These are phyloP conservation scores for Baudoinia panamericana DNA, from an alignment of 495 filamentous ascomycete species.

Conservation along the genomic window DNA sequence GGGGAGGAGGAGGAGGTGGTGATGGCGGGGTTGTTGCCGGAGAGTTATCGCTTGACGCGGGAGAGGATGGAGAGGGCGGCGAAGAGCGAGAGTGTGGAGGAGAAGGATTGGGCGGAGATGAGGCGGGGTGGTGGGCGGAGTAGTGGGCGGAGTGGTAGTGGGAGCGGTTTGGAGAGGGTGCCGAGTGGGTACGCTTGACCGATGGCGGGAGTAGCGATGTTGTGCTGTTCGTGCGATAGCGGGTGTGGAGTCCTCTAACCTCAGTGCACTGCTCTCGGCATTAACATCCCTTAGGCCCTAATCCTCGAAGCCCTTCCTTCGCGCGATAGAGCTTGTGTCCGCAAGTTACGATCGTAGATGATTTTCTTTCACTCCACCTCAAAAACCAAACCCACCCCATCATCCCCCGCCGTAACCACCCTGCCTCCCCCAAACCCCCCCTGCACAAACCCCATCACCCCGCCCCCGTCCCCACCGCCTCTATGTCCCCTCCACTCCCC, in stretches of 20 bases:
- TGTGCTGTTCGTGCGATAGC: too few species aligned
- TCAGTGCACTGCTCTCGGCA: too few species aligned
- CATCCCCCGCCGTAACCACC: slow-evolving; percentile 25
- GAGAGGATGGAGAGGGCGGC: slow-evolving; percentile 26
- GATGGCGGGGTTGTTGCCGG: slow-evolving; percentile 24
- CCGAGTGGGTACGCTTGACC: slow-evolving; percentile 4
- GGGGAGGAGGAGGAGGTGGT: slow-evolving; percentile 11
- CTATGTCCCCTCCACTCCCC: slow-evolving; percentile 26
- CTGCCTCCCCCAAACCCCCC: slow-evolving; percentile 18
- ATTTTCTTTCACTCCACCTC: slow-evolving; percentile 4
- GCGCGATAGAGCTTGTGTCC: too few species aligned
- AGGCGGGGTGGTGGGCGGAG: slow-evolving; percentile 1
- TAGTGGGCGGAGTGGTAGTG: not conserved
- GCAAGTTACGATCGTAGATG: too few species aligned
- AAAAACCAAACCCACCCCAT: slow-evolving; percentile 22
- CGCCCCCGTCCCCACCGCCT: slow-evolving; percentile 24
- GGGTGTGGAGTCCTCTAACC: too few species aligned
- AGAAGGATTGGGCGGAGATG: slow-evolving; percentile 13
- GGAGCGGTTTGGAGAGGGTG: not conserved
- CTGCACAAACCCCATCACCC: slow-evolving; percentile 24
- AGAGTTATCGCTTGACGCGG: slow-evolving; percentile 25
- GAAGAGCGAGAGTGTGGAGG: slow-evolving; percentile 7
- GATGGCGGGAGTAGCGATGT: too few species aligned
- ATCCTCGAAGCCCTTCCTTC: too few species aligned
- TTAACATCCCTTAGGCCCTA: too few species aligned